Conservation (phyloP, 306 rosid genomes). For the Erythrophleum fordii region DNA sequence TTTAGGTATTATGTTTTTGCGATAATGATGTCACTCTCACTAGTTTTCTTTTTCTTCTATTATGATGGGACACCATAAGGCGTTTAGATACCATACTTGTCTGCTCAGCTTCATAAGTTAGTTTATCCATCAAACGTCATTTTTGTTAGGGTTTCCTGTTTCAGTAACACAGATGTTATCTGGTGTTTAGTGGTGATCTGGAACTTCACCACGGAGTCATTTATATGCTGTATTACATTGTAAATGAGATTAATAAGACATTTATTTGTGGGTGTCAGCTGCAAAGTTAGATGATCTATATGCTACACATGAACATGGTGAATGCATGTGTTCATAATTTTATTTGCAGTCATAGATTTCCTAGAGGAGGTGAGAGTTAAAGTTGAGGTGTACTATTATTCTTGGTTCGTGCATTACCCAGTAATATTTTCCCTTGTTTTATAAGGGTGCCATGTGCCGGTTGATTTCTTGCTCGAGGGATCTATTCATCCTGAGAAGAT, state of each 20-base stretch:
- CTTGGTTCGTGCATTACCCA: no score
- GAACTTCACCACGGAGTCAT: constrained; percentile 8
- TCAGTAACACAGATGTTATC: neutral
- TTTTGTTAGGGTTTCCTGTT: neutral
- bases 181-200: constrained; percentile 13
- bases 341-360: neutral
- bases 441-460: neutral
- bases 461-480: neutral
- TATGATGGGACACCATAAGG: neutral
- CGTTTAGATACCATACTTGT: neutral
- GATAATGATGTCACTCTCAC: neutral
- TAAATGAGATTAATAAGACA: neutral
- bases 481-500: neutral
- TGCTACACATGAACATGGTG: neutral
- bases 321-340: neutral
- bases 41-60: neutral
- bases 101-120: neutral
- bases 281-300: neutral
- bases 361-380: neutral
- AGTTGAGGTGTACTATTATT: neutral
- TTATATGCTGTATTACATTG: neutral
- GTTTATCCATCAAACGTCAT: constrained; percentile 1
- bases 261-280: neutral
- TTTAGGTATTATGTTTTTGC: neutral
- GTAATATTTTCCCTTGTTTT: neutral